A percentile compares a stretch with the other conserved stretches of the same genome.
phyloP scores from a whole-genome alignment of 2,329 filamentous ascomycete genomes.

The Aschersonia sp. region DNA sequence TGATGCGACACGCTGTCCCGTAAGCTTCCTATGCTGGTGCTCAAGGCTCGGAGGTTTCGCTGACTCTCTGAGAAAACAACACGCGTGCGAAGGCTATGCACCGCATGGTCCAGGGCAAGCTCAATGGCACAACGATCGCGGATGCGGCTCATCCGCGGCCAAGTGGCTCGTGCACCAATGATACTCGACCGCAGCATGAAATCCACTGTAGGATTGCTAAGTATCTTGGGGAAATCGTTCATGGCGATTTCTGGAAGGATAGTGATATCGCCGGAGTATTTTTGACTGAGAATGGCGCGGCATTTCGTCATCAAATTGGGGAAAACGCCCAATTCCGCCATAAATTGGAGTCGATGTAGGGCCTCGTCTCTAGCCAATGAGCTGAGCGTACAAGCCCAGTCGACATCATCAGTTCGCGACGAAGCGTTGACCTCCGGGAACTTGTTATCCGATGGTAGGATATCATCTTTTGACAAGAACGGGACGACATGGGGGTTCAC shows the following conservation, averaged over 20 bases:
- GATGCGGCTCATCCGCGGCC: conserved; percentile 78
- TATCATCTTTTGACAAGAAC: conserved; percentile 65
- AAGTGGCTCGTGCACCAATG: conserved; percentile 73
- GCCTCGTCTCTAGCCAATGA: conserved; percentile 66
- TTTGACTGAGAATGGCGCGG: conserved; percentile 71
- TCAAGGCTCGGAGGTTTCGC: conserved; percentile 38
- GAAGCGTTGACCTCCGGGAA: conserved; percentile 10
- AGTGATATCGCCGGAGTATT: conserved; percentile 89
- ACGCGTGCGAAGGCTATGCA: conserved; percentile 51
- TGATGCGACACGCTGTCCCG: conserved; percentile 6
- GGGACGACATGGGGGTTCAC: conserved; percentile 90
- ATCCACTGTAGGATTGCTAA: conserved; percentile 71
- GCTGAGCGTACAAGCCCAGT: conserved; percentile 53
- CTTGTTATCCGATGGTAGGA: conserved; percentile 23
- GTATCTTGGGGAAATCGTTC: conserved; percentile 57
- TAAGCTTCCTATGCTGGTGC: conserved; percentile 13
- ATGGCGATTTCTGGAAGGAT: conserved; percentile 71
- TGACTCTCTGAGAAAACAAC: conserved; percentile 57
- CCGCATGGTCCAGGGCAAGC: conserved; percentile 63
- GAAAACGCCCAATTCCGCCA: conserved; percentile 68
- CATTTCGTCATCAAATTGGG: conserved; percentile 67
- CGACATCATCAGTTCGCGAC: conserved; percentile 22
- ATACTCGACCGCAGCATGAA: conserved; percentile 74
- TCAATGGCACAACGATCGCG: conserved; percentile 82
- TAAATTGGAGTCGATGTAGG: conserved; percentile 64